Evolutionary conservation across 441 rosid genomes (phyloP), one percentile per base, ranked within the genome.

Genomic region (Isatis lusitanica): DNA sequence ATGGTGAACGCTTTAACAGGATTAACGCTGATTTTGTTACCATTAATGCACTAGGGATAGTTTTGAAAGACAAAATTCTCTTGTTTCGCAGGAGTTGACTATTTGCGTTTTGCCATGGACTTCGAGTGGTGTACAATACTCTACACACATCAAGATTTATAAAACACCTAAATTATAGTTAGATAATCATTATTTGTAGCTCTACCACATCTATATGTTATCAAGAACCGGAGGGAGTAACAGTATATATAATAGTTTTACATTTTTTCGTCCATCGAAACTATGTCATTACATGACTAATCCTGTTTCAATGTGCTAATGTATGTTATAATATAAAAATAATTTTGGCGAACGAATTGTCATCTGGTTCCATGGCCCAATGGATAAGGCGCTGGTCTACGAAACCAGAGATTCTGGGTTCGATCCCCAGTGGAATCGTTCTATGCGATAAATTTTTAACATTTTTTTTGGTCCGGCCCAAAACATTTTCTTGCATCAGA

Each of bases 311-410:
- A 1, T 43, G 48, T 44, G 8, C n/a, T 43, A 43, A 26, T n/a
- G 0, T 26, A 1, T 26, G 28, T 3, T 26, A 2, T 26, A 26
- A 26, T 26, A 26, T 26, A 3, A 0, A 26, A 3, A 2, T n/a
- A 4, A 1, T 26, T 26, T 26, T 26, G 28, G 28, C 1, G 28
- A 26, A 2, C 28, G 28, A 26, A 26, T 2, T 26, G 5, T n/a
- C 21, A 55, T 2, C 21, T 0, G 47, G 13, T 61, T 85, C 83
- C 84, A 73, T 91, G 95, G 97, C 97, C 95, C 97, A 95, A 93
- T 91, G 98, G 97, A 91, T 91, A 91, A 91, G 95, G 97, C 89
- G 94, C 93, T 86, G 92, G 94, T 91, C 97, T 91, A 93, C 99
- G 91, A 70, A 90, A 83, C 90, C 90, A 88, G 96, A 93, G 96